Conservation (phyloP, 2,329 filamentous ascomycete species). For the Hypoxylon sp. region DNA sequence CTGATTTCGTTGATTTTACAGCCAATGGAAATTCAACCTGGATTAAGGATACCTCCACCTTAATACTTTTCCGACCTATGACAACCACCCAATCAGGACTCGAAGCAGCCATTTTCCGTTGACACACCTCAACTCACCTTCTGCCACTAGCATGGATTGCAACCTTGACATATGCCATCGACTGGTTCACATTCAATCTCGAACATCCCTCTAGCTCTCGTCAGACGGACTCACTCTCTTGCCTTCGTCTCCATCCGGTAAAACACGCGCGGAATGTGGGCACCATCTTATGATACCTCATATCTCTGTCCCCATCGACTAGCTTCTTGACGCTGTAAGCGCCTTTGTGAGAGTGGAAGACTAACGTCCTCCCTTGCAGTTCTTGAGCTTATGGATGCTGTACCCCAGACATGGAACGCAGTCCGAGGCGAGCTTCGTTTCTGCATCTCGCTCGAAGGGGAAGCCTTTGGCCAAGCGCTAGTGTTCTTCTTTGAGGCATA, state of each 20-base stretch:
- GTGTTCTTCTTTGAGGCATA: slow-evolving; percentile 25
- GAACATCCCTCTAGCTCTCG: slow-evolving; percentile 43
- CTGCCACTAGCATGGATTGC: slow-evolving; percentile 51
- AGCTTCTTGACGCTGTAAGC: slow-evolving; percentile 43
- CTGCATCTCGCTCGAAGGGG: slow-evolving; percentile 45
- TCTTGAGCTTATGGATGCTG: slow-evolving; percentile 32
- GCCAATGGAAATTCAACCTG: slow-evolving; percentile 47
- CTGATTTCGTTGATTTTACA: slow-evolving; percentile 48
- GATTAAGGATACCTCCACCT: slow-evolving; percentile 41
- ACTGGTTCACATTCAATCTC: slow-evolving; percentile 51
- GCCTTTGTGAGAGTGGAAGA: slow-evolving; percentile 41
- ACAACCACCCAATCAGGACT: slow-evolving; percentile 42
- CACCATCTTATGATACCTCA: slow-evolving; percentile 44
- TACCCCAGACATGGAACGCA: slow-evolving; percentile 35
- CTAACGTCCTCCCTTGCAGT: slow-evolving; percentile 35
- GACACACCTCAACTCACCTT: slow-evolving; percentile 50
- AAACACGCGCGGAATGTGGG: slow-evolving; percentile 44
- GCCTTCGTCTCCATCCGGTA: slow-evolving; percentile 44
- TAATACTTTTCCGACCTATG: slow-evolving; percentile 44
- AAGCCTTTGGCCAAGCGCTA: slow-evolving; percentile 35
- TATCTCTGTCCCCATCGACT: slow-evolving; percentile 39
- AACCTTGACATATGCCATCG: slow-evolving; percentile 49
- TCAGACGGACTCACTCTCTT: slow-evolving; percentile 44
- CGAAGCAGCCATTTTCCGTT: slow-evolving; percentile 45
- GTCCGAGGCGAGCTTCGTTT: slow-evolving; percentile 35